Conservation (phyloP, 176 grass and related monocot species). For the Musa troglodytarum region DNA sequence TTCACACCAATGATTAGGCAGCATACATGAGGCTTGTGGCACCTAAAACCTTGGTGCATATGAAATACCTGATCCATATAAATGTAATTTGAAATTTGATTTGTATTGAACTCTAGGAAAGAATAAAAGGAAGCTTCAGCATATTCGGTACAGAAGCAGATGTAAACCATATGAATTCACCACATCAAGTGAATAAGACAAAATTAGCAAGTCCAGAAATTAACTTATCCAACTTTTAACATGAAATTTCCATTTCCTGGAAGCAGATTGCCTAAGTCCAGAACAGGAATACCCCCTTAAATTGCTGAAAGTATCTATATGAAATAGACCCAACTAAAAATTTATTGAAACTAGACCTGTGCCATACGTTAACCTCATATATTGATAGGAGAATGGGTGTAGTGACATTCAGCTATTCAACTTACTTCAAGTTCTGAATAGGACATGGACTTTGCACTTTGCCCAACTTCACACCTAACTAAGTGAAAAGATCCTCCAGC, state of each 20-base stretch:
- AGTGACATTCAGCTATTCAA: conserved; percentile 17
- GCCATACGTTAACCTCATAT: not conserved
- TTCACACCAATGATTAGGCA: no score
- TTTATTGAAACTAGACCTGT: no score
- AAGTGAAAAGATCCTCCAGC: conserved; percentile 72
- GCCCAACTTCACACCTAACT: conserved; percentile 75
- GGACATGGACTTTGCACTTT: conserved; percentile 67
- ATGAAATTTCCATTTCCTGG: not conserved
- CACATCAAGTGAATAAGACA: not conserved
- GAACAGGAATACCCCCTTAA: not conserved
- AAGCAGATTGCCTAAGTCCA: not conserved
- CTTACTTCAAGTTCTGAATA: conserved; percentile 94
- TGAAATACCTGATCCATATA: not conserved
- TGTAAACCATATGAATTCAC: not conserved
- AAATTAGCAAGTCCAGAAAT: not conserved
- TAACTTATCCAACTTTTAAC: not conserved
- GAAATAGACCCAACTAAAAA: no score
- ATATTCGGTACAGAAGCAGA: not conserved
- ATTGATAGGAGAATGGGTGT: not conserved
- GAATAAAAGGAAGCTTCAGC: not conserved
- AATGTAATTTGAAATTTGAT: not conserved
- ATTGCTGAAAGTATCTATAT: not conserved
- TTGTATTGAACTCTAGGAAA: not conserved
- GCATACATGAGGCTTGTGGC: not conserved
- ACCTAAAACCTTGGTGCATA: not conserved